These are phyloP conservation scores for Citrus glauca DNA, from an alignment of 345 rosid species.

Conservation along the genomic window DNA sequence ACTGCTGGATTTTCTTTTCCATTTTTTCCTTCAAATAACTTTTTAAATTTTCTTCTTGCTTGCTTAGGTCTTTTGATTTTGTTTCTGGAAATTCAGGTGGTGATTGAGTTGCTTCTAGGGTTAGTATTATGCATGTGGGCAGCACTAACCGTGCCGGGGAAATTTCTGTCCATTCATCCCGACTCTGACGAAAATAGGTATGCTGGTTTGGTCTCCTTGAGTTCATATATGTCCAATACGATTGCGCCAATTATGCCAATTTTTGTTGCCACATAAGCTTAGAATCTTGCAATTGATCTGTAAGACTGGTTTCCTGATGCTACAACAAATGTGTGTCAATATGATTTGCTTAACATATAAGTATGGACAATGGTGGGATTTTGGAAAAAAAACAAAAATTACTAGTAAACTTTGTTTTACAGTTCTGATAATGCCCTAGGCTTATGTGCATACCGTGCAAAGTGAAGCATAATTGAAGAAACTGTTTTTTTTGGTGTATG, in stretches of 20 bases:
- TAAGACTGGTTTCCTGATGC: not conserved
- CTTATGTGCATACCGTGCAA: not conserved
- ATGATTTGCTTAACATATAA: not conserved
- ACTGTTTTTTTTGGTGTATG: not conserved
- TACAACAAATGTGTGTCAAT: not conserved
- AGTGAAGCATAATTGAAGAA: not conserved
- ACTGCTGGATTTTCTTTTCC: not conserved
- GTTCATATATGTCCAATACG: not conserved
- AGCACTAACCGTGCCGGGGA: slow-evolving; percentile 82
- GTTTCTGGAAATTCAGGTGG: slow-evolving; percentile 42
- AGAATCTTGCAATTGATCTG: not conserved
- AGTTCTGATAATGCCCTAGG: not conserved
- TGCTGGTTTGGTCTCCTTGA: not conserved
- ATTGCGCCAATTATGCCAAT: not conserved
- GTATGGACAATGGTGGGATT: not conserved
- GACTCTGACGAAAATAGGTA: slow-evolving; percentile 96
- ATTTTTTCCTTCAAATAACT: not conserved
- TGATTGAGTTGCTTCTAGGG: slow-evolving; percentile 70
- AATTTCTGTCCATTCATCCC: slow-evolving; percentile 80
- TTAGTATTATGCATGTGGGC: slow-evolving; percentile 86
- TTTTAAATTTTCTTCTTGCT: not conserved
- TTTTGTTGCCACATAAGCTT: not conserved
- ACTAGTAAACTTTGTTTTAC: not conserved
- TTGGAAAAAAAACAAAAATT: not conserved
- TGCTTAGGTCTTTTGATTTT: not conserved